Percentiles rank a stretch among this genome's conserved stretches.
Conservation (phyloP, 176 grass and related monocot genomes). For the Sorghum bicolor region DNA sequence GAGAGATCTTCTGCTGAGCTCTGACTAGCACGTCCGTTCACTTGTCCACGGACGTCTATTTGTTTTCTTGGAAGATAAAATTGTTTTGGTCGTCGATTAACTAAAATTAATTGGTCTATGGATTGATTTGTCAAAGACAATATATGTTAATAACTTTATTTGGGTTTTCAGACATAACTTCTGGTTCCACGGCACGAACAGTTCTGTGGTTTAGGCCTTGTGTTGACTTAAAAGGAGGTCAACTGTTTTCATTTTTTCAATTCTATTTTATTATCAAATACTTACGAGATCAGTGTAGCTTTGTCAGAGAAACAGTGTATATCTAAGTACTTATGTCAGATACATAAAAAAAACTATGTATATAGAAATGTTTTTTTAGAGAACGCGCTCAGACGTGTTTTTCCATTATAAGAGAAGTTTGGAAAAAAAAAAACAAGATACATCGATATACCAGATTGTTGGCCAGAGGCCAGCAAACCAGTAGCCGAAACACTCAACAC, state of each 20-base stretch:
- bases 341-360: too few relatives aligned
- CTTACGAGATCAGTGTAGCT: too few relatives aligned
- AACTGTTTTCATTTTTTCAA: neutral
- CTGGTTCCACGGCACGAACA: neutral
- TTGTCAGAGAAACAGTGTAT: too few relatives aligned
- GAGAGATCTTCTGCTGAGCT: neutral
- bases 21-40: constrained; percentile 15
- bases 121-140: neutral
- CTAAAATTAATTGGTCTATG: neutral
- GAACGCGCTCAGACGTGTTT: too few relatives aligned
- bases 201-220: neutral
- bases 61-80: neutral
- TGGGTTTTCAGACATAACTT: neutral
- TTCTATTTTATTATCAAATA: neutral
- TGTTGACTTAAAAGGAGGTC: neutral
- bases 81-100: neutral
- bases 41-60: neutral
- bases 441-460: too few relatives aligned
- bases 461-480: too few relatives aligned
- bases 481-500: too few relatives aligned
- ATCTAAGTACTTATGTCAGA: too few relatives aligned
- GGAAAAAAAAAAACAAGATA: too few relatives aligned
- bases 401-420: too few relatives aligned
- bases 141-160: neutral
- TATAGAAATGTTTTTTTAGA: too few relatives aligned